Evolutionary conservation across 2,329 filamentous ascomycete species (phyloP).

Genomic region (Metarhizium anisopliae): DNA sequence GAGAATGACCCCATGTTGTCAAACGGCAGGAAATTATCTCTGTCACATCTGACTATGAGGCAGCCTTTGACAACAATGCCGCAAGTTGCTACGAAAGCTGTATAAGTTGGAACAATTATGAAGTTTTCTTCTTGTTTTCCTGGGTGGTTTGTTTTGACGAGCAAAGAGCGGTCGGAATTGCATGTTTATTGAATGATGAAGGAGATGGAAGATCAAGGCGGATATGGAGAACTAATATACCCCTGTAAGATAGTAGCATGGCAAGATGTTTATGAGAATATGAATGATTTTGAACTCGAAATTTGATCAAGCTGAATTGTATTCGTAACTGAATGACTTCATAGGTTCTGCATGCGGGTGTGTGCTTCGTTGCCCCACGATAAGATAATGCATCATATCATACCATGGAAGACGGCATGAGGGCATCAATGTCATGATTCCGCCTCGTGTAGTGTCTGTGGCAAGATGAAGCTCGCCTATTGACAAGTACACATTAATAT

Average conservation of each 20-base stretch:
- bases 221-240: background rate
- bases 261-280: background rate
- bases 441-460: too few relatives aligned
- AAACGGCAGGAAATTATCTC: slow-evolving; percentile 55
- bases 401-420: too few relatives aligned
- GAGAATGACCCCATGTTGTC: slow-evolving; percentile 34
- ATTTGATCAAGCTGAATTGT: background rate
- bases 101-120: slow-evolving; percentile 6
- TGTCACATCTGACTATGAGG: slow-evolving; percentile 48
- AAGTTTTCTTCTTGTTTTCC: too few relatives aligned
- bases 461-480: too few relatives aligned
- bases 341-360: too few relatives aligned
- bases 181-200: background rate
- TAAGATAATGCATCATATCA: too few relatives aligned
- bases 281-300: background rate
- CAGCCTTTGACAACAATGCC: slow-evolving; percentile 13
- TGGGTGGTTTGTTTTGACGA: background rate
- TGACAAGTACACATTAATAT: too few relatives aligned
- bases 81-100: slow-evolving; percentile 15
- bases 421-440: too few relatives aligned
- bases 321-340: background rate
- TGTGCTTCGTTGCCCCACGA: too few relatives aligned
- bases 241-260: background rate
- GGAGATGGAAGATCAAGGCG: background rate
- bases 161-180: background rate